phyloP scores from a whole-genome alignment of 345 rosid genomes.

The Salix arbutifolia region DNA sequence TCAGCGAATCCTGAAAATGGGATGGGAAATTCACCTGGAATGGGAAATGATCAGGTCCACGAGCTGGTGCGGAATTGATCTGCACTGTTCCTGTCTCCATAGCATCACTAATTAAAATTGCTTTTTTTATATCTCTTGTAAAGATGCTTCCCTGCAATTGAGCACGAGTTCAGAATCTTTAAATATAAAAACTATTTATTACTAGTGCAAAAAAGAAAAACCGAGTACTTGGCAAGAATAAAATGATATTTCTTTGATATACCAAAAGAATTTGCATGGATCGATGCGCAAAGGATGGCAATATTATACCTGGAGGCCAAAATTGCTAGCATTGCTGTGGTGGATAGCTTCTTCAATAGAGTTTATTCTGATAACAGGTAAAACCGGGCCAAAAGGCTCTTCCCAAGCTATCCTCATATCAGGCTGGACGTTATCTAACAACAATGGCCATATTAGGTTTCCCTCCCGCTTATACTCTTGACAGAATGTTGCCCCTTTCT shows the following conservation, averaged over 20 bases:
- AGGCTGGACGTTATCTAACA: conserved; percentile 82
- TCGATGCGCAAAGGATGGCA: background rate
- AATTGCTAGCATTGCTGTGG: conserved; percentile 96
- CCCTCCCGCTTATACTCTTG: conserved; percentile 87
- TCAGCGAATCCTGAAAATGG: background rate
- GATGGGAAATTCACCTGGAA: conserved; percentile 17
- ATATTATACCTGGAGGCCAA: conserved; percentile 74
- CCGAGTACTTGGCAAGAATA: no score
- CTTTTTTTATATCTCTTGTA: conserved; percentile 31
- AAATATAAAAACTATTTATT: no score
- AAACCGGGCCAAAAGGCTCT: conserved; percentile 90
- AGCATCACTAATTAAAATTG: conserved; percentile 30
- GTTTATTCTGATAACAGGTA: conserved; percentile 70
- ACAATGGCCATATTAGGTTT: conserved; percentile 93
- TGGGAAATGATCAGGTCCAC: conserved; percentile 34
- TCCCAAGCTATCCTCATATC: conserved; percentile 99
- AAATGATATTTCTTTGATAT: no score
- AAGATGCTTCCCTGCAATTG: conserved; percentile 22
- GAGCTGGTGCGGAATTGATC: conserved; percentile 32
- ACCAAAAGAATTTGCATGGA: background rate
- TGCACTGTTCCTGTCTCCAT: conserved; percentile 36
- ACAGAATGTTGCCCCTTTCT: conserved; percentile 90
- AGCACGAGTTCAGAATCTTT: background rate
- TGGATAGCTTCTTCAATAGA: conserved; percentile 87
- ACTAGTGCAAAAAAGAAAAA: background rate